phyloP scores from a whole-genome alignment of 352 stramenopile genomes.

The Phytophthora multivora region DNA sequence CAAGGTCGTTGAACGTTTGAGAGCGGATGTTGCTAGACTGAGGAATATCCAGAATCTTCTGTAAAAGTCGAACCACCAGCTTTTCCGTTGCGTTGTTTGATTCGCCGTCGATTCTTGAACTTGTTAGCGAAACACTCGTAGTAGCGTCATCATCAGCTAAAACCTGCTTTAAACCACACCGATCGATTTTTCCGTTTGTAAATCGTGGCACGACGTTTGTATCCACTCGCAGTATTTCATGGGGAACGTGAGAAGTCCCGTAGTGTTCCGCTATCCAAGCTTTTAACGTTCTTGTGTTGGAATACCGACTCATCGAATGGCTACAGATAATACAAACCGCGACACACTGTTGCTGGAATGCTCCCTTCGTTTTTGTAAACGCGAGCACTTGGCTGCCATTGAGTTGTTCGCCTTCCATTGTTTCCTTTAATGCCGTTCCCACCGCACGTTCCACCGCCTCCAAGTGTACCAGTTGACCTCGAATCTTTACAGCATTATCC shows the following conservation, averaged over 20 bases:
- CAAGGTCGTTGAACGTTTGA: slow-evolving; percentile 46
- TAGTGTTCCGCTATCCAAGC: slow-evolving; percentile 37
- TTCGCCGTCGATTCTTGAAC: neutral
- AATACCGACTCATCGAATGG: slow-evolving; percentile 12
- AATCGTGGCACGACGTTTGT: slow-evolving; percentile 26
- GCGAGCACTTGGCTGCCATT: slow-evolving; percentile 22
- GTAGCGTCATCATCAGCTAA: slow-evolving; percentile 4
- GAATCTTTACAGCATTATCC: slow-evolving; percentile 61
- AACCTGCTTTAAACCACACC: slow-evolving; percentile 14
- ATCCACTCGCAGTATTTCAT: slow-evolving; percentile 21
- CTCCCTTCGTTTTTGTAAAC: slow-evolving; percentile 18
- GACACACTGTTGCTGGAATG: slow-evolving; percentile 20
- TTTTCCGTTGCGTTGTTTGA: neutral
- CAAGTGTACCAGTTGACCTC: slow-evolving; percentile 55
- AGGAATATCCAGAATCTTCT: slow-evolving; percentile 14
- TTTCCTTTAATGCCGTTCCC: slow-evolving; percentile 16
- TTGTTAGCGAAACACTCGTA: neutral
- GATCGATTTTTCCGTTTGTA: slow-evolving; percentile 54
- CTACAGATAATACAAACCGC: slow-evolving; percentile 30
- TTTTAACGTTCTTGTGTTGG: slow-evolving; percentile 20
- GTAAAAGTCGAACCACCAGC: slow-evolving; percentile 12
- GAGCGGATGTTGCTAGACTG: neutral
- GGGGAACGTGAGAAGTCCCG: slow-evolving; percentile 38
- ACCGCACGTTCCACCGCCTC: slow-evolving; percentile 53
- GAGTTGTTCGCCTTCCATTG: neutral